phyloP scores from a whole-genome alignment of 169 alveolate genomes.

The Theileria parva region DNA sequence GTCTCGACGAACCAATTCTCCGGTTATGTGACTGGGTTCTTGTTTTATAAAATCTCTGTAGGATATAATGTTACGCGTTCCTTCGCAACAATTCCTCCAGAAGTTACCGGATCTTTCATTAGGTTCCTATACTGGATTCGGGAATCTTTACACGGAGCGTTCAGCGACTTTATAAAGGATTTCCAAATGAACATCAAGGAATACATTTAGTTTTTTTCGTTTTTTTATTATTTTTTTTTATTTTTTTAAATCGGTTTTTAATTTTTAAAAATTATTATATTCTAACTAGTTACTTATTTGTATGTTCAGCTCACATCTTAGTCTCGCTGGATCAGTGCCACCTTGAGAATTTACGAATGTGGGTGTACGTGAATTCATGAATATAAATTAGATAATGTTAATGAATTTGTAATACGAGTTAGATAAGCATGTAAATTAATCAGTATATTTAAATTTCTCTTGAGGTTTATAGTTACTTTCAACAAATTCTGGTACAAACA shows the following conservation, averaged over 20 bases:
- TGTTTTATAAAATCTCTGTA: constrained; percentile 9
- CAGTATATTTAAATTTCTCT: constrained; percentile 3
- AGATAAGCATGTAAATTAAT: background rate
- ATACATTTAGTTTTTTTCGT: constrained; percentile 5
- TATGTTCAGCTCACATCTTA: no score
- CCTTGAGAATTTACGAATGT: no score
- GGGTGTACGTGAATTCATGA: no score
- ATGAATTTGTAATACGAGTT: no score
- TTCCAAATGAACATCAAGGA: constrained; percentile 18
- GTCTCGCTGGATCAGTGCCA: no score
- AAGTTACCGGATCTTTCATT: background rate
- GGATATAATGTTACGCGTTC: constrained; percentile 7
- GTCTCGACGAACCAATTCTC: constrained; percentile 8
- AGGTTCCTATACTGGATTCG: constrained; percentile 11
- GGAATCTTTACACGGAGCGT: background rate
- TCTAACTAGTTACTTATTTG: background rate
- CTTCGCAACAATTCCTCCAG: background rate
- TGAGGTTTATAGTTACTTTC: constrained; percentile 21
- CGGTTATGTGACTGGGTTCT: background rate
- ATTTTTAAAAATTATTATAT: no score
- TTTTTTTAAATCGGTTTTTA: no score
- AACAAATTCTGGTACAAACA: constrained; percentile 20
- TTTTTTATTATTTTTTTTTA: no score
- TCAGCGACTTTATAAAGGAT: constrained; percentile 18
- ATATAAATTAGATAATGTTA: no score